Conservation (phyloP, 1,139 yeast genomes). For the Sugiyamaella novakii region DNA sequence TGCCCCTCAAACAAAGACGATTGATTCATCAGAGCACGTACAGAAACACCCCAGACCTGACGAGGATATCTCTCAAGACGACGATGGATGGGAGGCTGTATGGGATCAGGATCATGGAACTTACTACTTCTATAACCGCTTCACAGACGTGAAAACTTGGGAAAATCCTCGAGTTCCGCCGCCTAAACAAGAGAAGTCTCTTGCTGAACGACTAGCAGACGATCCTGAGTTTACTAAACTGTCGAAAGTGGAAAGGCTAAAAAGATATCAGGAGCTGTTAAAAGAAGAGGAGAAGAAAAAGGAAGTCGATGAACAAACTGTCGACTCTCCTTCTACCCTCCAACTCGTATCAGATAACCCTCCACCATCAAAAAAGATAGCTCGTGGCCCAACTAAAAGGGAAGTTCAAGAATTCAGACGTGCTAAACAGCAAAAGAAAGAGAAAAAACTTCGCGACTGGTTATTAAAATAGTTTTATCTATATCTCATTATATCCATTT, state of each 20-base stretch:
- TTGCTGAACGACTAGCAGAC: conserved; percentile 26
- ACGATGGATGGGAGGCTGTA: conserved; percentile 40
- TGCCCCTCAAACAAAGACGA: conserved; percentile 17
- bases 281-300: conserved; percentile 14
- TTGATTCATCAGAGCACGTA: background rate
- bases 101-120: conserved; percentile 31
- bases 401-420: conserved; percentile 33
- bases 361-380: conserved; percentile 18
- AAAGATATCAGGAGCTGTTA: conserved; percentile 24
- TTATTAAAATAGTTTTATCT: conserved; percentile 3
- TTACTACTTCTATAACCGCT: conserved; percentile 36
- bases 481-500: conserved; percentile 11
- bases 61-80: conserved; percentile 2
- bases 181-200: conserved; percentile 12
- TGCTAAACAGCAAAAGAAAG: conserved; percentile 33
- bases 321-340: too few species aligned
- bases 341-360: conserved; percentile 18
- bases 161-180: conserved; percentile 33
- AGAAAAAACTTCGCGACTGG: conserved; percentile 32
- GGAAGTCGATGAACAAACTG: background rate
- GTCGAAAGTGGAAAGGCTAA: conserved; percentile 26
- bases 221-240: conserved; percentile 28
- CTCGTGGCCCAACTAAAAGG: conserved; percentile 33
- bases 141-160: conserved; percentile 38
- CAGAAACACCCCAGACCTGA: background rate